Base-by-base conservation (phyloP, 352 stramenopile species). In the Phytophthora palmivora region DNA sequence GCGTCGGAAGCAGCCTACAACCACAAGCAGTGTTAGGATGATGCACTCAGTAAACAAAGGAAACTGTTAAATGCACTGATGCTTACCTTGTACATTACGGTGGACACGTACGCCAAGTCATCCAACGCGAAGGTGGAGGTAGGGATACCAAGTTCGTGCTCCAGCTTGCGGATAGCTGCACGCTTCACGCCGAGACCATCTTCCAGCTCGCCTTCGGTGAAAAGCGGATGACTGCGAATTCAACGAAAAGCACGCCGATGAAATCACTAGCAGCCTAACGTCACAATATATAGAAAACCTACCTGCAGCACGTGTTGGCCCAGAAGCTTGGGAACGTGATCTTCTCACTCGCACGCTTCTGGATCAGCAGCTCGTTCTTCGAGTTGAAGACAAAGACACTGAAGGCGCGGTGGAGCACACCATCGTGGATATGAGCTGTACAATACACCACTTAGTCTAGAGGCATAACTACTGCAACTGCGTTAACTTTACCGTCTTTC, bases 311-410 rank as follows among this genome's bases (percentile, higher is more conserved):
- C 12, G 98, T 99, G 76, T 99, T 99, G 14, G 98, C 98, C 98
- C 98, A 99, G 30, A 98, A 97, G 69, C 92, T 88, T 12, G 98
- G 97, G 74, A 99, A 99, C 21, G 97, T 99, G 76, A 99, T 99
- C 79, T 99, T 99, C 43, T 94, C 89, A 2, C 74, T 74, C 1
- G 97, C 93, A 15, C 98, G 87, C 84, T 99, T 91, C 64, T 96
- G 87, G 41, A 96, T 89, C 33, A 96, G 69, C 43, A 96, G 56
- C 59, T 94, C 80, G 52, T 94, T 92, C 58, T 89, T 82, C 34
- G 78, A 85, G 75, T 94, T 92, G 74, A 96, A 96, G 32, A 96
- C 62, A 55, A 96, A 96, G 11, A 94, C 75, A 48, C 84, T 94
- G 72, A 96, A 96, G 21, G 87, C 87, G 44, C 87, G 84, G 68